These are phyloP conservation scores for Paraphoma chrysanthemicola DNA, from an alignment of 2,329 filamentous ascomycete species.

Conservation along the genomic window DNA sequence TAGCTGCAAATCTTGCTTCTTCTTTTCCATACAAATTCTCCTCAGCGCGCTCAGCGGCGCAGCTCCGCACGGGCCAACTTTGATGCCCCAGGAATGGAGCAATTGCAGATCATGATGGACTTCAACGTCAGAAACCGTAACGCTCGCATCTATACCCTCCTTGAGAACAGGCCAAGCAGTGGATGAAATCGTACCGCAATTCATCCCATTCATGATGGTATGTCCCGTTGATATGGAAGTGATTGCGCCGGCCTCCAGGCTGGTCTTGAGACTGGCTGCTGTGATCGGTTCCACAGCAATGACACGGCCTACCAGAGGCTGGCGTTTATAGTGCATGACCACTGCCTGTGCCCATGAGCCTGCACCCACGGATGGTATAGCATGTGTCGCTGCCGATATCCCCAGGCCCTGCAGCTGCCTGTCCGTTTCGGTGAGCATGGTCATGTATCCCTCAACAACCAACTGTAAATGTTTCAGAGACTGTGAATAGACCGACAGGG, in stretches of 20 bases:
- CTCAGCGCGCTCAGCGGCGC: slow-evolving; percentile 65
- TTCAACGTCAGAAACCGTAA: slow-evolving; percentile 68
- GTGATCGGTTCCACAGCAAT: slow-evolving; percentile 74
- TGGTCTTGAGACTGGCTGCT: slow-evolving; percentile 64
- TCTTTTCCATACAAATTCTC: slow-evolving; percentile 51
- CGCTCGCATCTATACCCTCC: slow-evolving; percentile 65
- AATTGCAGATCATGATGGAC: slow-evolving; percentile 65
- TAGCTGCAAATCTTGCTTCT: slow-evolving; percentile 45
- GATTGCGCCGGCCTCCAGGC: slow-evolving; percentile 57
- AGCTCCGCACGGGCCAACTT: slow-evolving; percentile 69
- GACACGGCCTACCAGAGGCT: slow-evolving; percentile 49
- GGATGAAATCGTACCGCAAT: slow-evolving; percentile 72
- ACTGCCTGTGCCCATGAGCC: slow-evolving; percentile 77
- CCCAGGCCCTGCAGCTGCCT: slow-evolving; percentile 59
- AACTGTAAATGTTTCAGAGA: slow-evolving; percentile 53
- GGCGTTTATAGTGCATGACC: slow-evolving; percentile 66
- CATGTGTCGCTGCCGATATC: slow-evolving; percentile 53
- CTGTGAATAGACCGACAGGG: no score
- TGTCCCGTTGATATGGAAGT: slow-evolving; percentile 61
- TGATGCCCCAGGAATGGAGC: slow-evolving; percentile 57
- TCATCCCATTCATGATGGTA: slow-evolving; percentile 78
- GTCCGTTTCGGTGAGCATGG: slow-evolving; percentile 74
- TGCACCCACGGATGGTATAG: slow-evolving; percentile 73
- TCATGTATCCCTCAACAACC: slow-evolving; percentile 80
- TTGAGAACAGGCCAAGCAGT: slow-evolving; percentile 69